Conservation (phyloP, 208 protist genomes). For the Crithidia thermophila region DNA sequence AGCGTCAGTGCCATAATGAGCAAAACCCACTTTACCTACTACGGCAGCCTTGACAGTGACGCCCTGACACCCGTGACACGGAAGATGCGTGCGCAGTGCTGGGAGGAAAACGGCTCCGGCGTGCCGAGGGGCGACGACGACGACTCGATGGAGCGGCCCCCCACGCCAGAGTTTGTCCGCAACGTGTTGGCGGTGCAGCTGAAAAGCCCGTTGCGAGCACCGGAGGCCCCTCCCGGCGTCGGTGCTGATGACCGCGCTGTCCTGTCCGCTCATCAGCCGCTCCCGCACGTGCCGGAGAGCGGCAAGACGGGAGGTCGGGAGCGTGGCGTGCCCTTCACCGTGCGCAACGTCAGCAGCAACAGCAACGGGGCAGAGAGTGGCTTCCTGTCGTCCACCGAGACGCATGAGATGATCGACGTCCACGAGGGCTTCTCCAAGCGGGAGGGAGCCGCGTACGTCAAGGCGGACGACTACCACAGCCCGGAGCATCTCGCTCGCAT, state of each 20-base stretch:
- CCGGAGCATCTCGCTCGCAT: too few relatives aligned
- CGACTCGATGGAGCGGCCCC: background rate
- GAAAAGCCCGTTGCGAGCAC: background rate
- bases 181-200: slow-evolving; percentile 4
- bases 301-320: background rate
- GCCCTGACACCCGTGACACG: slow-evolving; percentile 10
- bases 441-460: background rate
- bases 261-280: background rate
- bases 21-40: background rate
- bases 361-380: too few relatives aligned
- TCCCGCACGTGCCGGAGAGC: background rate
- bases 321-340: background rate
- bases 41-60: slow-evolving; percentile 19
- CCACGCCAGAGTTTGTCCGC: slow-evolving; percentile 22
- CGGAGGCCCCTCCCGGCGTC: background rate
- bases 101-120: slow-evolving; percentile 15
- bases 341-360: background rate
- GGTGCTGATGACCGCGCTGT: background rate
- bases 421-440: background rate
- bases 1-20: background rate
- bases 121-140: background rate
- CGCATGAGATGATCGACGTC: background rate
- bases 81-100: slow-evolving; percentile 7
- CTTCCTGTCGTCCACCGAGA: too few relatives aligned
- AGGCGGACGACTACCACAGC: too few relatives aligned